These are phyloP conservation scores for Funneliformis caledonium DNA, from an alignment of 371 early-diverging fungal genomes.

Conservation along the genomic window DNA sequence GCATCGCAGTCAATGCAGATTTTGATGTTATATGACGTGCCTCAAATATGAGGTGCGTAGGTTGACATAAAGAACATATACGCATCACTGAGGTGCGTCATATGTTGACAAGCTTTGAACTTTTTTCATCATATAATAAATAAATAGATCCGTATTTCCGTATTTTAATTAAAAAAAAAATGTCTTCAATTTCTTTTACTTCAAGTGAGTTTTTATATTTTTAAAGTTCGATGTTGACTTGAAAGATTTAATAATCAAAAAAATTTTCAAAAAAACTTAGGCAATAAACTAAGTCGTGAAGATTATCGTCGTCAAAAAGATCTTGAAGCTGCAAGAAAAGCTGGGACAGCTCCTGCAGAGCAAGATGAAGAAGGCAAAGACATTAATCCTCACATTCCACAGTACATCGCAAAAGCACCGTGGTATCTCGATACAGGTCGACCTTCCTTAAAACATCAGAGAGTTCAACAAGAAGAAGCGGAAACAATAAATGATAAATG, in stretches of 20 bases:
- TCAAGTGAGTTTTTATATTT: constrained; percentile 8
- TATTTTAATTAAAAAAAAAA: not conserved
- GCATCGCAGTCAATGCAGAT: too few relatives aligned
- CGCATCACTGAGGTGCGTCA: too few relatives aligned
- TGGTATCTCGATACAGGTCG: constrained; percentile 94
- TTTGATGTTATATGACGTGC: too few relatives aligned
- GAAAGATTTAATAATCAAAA: not conserved
- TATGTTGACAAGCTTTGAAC: too few relatives aligned
- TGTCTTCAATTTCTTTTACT: constrained; percentile 33
- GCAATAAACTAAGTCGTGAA: constrained; percentile 75
- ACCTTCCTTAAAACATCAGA: constrained; percentile 91
- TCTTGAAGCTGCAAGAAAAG: constrained; percentile 88
- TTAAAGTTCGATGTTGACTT: not conserved
- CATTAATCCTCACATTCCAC: constrained; percentile 99
- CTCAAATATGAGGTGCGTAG: too few relatives aligned
- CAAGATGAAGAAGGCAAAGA: constrained; percentile 90
- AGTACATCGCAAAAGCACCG: constrained; percentile 94
- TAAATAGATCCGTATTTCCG: too few relatives aligned
- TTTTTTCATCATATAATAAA: too few relatives aligned
- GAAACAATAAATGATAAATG: constrained; percentile 64
- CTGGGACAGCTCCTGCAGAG: constrained; percentile 90
- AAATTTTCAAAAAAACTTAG: constrained; percentile 32
- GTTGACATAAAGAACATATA: too few relatives aligned
- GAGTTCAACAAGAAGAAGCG: constrained; percentile 50
- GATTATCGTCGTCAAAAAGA: constrained; percentile 88